Conservation (phyloP, 768 basidiomycete species). For the Suillus subluteus region DNA sequence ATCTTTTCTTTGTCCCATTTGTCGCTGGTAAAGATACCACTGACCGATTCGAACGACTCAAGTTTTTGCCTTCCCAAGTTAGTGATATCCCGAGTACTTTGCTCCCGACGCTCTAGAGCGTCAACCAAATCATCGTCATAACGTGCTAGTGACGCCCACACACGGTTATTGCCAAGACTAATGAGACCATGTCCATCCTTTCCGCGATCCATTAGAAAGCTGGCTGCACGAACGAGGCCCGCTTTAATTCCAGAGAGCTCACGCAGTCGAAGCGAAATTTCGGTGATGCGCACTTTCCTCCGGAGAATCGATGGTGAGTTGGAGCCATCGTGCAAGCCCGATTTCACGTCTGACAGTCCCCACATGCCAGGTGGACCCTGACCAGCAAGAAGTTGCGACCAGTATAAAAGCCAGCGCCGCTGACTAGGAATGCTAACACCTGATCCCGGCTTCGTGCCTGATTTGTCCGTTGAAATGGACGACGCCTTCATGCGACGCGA, state of each 20-base stretch:
- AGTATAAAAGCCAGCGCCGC: slow-evolving; percentile 78
- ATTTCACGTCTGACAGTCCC: slow-evolving; percentile 28
- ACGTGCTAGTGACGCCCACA: slow-evolving; percentile 79
- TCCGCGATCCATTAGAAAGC: slow-evolving; percentile 51
- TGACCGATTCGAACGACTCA: slow-evolving; percentile 33
- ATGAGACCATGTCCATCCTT: slow-evolving; percentile 37
- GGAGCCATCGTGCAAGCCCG: slow-evolving; percentile 11
- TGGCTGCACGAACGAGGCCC: slow-evolving; percentile 60
- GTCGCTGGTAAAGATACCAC: slow-evolving; percentile 51
- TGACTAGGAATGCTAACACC: slow-evolving; percentile 85
- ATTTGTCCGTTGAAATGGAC: slow-evolving; percentile 18
- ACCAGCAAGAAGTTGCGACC: slow-evolving; percentile 64
- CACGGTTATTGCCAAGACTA: slow-evolving; percentile 40
- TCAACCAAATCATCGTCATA: slow-evolving; percentile 76
- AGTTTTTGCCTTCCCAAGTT: slow-evolving; percentile 40
- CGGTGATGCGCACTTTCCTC: slow-evolving; percentile 57
- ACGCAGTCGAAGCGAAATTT: slow-evolving; percentile 62
- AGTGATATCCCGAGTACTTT: slow-evolving; percentile 46
- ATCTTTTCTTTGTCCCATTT: slow-evolving; percentile 79
- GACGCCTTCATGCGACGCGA: slow-evolving; percentile 64
- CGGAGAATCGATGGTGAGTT: slow-evolving; percentile 8
- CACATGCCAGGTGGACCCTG: slow-evolving; percentile 58
- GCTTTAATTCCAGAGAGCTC: slow-evolving; percentile 55
- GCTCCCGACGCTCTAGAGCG: slow-evolving; percentile 65
- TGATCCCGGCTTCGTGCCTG: slow-evolving; percentile 41